These are phyloP conservation scores for Leccinum cinnamomeum DNA, from an alignment of 1,284 basidiomycete genomes.

Conservation along the genomic window DNA sequence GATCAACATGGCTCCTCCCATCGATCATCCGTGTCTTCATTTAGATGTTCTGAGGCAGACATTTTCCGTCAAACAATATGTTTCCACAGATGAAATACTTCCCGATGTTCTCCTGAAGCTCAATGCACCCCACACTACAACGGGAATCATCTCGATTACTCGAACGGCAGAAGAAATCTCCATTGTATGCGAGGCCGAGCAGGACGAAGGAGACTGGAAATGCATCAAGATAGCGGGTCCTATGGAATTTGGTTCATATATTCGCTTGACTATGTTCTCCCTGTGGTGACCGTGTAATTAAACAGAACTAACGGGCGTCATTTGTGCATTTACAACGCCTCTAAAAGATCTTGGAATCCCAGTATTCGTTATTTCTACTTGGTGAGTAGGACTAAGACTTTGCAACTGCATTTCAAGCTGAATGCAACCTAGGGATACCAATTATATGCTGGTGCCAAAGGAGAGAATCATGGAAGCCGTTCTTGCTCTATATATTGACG, in stretches of 20 bases:
- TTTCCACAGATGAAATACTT: conserved; percentile 32
- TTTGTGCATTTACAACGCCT: conserved; percentile 57
- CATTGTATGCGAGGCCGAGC: conserved; percentile 48
- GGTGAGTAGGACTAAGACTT: conserved; percentile 41
- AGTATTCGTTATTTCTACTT: conserved; percentile 71
- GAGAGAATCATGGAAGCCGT: conserved; percentile 44
- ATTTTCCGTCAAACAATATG: conserved; percentile 59
- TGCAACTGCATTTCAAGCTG: not conserved
- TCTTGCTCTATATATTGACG: conserved; percentile 43
- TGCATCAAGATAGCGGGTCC: conserved; percentile 65
- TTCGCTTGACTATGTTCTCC: not conserved
- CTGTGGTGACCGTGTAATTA: conserved; percentile 7
- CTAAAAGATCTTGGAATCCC: conserved; percentile 54
- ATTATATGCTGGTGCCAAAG: conserved; percentile 56
- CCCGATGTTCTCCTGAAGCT: conserved; percentile 34
- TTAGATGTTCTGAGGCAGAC: conserved; percentile 52
- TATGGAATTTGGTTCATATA: conserved; percentile 59
- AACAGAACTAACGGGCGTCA: conserved; percentile 54
- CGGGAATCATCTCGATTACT: conserved; percentile 56
- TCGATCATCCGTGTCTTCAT: conserved; percentile 46
- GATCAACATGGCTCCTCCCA: conserved; percentile 49
- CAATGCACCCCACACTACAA: conserved; percentile 15
- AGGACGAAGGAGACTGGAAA: conserved; percentile 48
- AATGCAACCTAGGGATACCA: conserved; percentile 52
- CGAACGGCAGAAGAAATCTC: conserved; percentile 62